phyloP scores from a whole-genome alignment of 495 filamentous ascomycete species.

The Penicillium maclennaniae region DNA sequence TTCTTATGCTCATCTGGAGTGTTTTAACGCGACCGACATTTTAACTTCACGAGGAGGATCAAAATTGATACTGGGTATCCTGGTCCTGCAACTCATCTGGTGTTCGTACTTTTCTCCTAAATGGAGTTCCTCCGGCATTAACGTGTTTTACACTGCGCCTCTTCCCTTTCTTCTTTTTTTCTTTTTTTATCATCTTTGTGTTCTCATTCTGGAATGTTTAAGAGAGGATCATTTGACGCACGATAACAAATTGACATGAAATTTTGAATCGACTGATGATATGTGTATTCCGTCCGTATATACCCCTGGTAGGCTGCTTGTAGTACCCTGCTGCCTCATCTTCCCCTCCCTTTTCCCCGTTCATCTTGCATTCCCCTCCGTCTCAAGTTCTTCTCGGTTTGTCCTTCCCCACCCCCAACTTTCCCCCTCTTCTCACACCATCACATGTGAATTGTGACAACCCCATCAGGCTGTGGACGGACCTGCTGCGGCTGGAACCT shows the following conservation, averaged over 20 bases:
- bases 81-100: not conserved
- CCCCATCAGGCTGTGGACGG: constrained; percentile 15
- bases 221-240: constrained; percentile 1
- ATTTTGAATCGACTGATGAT: not conserved
- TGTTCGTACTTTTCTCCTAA: not conserved
- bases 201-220: constrained; percentile 9
- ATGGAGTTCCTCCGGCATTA: too few relatives aligned
- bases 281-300: not conserved
- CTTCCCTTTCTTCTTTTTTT: not conserved
- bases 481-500: constrained; percentile 18
- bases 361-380: not conserved
- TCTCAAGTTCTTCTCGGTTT: not conserved
- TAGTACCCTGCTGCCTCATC: too few relatives aligned
- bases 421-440: not conserved
- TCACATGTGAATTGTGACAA: not conserved
- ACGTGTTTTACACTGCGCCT: too few relatives aligned
- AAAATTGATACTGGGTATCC: constrained; percentile 1
- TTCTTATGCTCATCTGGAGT: constrained; percentile 1
- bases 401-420: not conserved
- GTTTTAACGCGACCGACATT: not conserved
- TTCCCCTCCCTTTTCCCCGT: too few relatives aligned
- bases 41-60: not conserved
- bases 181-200: not conserved
- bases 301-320: not conserved
- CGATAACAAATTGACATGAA: constrained; percentile 13